Percentiles rank a stretch among this genome's conserved stretches.
These are phyloP conservation scores for Pyrus pyrifolia DNA, from an alignment of 306 rosid genomes.

Conservation along the genomic window DNA sequence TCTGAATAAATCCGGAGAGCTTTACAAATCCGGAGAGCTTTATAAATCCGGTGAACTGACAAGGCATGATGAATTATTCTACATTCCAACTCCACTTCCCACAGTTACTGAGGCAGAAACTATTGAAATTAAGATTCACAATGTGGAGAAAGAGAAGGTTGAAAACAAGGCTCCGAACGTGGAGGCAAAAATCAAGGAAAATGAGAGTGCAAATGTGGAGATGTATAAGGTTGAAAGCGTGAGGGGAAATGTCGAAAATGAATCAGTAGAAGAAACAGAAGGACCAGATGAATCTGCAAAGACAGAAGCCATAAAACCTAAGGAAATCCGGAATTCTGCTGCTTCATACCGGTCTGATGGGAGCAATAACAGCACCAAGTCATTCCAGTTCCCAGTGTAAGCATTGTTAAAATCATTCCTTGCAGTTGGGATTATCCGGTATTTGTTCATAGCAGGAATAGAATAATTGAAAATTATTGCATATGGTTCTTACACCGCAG, in stretches of 20 bases:
- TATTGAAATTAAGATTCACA: not conserved
- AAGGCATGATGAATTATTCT: conserved; percentile 16
- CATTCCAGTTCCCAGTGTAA: conserved; percentile 65
- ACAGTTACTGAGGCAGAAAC: conserved; percentile 4
- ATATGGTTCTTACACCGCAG: not conserved
- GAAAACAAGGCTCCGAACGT: not conserved
- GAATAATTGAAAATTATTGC: not conserved
- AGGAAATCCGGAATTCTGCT: not conserved
- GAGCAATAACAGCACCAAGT: conserved; percentile 29
- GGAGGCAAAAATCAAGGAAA: not conserved
- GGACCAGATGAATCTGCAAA: not conserved
- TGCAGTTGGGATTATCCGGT: not conserved
- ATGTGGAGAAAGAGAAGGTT: not conserved
- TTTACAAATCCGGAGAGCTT: conserved; percentile 19
- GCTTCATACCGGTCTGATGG: conserved; percentile 19
- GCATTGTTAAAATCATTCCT: not conserved
- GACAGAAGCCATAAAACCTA: not conserved
- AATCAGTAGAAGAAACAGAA: not conserved
- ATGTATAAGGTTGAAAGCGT: not conserved
- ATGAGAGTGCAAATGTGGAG: not conserved
- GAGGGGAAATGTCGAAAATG: not conserved
- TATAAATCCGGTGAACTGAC: conserved; percentile 35
- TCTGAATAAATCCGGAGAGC: conserved; percentile 13
- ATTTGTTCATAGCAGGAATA: not conserved
- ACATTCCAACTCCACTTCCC: conserved; percentile 15